Evolutionary conservation across 257 asterid species (phyloP).

Genomic region (Solanum appendiculatum): DNA sequence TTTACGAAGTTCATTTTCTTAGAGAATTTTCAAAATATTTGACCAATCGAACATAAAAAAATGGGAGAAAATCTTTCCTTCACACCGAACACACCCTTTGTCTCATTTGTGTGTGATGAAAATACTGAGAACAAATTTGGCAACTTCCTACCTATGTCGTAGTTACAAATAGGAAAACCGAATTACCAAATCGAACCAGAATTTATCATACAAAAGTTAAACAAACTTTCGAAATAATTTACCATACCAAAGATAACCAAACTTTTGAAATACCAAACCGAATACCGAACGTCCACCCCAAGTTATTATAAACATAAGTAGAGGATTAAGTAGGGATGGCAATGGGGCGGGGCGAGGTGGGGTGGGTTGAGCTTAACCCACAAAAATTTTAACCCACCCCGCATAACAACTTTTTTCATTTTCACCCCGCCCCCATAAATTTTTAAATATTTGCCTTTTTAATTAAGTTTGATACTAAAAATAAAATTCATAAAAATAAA

Average conservation of each 20-base stretch:
- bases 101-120: not conserved
- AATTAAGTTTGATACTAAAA: too few relatives aligned
- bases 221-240: too few relatives aligned
- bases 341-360: too few relatives aligned
- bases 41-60: not conserved
- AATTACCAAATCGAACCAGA: not conserved
- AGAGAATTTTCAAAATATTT: not conserved
- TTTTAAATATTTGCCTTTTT: too few relatives aligned
- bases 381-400: too few relatives aligned
- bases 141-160: not conserved
- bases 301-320: not conserved
- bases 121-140: not conserved
- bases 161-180: too few relatives aligned
- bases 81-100: not conserved
- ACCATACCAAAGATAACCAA: not conserved
- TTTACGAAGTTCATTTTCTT: not conserved
- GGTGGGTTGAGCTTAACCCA: too few relatives aligned
- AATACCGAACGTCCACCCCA: not conserved
- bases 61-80: not conserved
- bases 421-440: too few relatives aligned
- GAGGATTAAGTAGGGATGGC: not conserved
- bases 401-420: too few relatives aligned
- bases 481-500: too few relatives aligned
- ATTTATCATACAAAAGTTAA: too few relatives aligned
- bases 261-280: not conserved